Base-by-base conservation (phyloP, 768 basidiomycete genomes). In the Boletus reticulatus region DNA sequence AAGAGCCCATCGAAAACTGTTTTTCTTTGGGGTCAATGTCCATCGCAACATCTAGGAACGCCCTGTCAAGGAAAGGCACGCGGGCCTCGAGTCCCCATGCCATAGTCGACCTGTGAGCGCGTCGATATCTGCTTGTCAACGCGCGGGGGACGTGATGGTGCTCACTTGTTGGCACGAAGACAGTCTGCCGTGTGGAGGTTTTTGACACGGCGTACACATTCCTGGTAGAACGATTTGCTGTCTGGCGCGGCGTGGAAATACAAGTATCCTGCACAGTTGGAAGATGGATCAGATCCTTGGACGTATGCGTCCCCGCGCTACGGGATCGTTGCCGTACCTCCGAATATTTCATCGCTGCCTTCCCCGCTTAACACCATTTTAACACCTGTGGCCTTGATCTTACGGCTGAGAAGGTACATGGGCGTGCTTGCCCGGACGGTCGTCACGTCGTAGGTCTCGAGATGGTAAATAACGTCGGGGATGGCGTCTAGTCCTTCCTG, bases 321-420 rank as follows among this genome's bases (percentile, higher is more conserved):
- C n/a, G 50, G 34, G 16, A 44, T 32, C 4, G 65, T 63, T 29
- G 36, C 37, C 65, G 62, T 68, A 91, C 94, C 95, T 76, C 96
- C 96, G 37, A 98, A 84, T 58, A 98, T 94, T 74, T 99, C 97
- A 64, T 99, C 97, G 59, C 91, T 93, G 38, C 97, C 97, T 74
- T 99, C 97, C 17, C 97, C 97, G 60, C 89, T 92, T 36, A 98
- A 80, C 16, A 99, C 97, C 97, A 99, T 99, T 78, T 99, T 99
- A 50, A 99, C 97, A 55, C 97, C 97, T 92, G 94, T 98, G 5
- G 97, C 96, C 76, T 98, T 99, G 78, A 99, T 95, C 77, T 99
- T 98, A 47, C 97, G 83, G 69, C 90, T 93, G 56, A 99, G 84
- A 29, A 99, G 85, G 74, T 98, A 98, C 97, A 99, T 99, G 4